Evolutionary conservation across 2,329 filamentous ascomycete species (phyloP), one percentile per base, ranked within the genome.

Genomic region (Cladophialophora psammophila): DNA sequence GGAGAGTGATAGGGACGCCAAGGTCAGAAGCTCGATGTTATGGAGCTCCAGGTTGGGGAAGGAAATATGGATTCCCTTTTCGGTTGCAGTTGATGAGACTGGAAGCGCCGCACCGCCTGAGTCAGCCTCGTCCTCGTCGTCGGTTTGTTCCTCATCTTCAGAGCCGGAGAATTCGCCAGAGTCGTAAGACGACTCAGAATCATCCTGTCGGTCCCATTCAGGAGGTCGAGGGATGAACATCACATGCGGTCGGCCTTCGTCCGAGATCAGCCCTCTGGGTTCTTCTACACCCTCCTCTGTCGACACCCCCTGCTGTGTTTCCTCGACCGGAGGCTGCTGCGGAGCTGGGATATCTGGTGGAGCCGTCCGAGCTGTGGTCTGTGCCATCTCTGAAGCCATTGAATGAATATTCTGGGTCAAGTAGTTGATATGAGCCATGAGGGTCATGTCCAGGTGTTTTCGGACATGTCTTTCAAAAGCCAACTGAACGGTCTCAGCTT

Each of bases 41-140:
- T 92, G 86, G 1, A 96, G 85, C 73, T 94, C 91, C 65, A 95
- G 81, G 32, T 86, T 88, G 0, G 93, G 92, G 72, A 95, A 93
- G 0, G 90, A 92, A 7, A 96, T 83, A 62, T 91, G 87, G n/a
- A 92, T 90, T 31, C 92, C 92, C 31, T 64, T 68, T 34, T 71
- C 71, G 6, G 64, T 31, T 9, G 64, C 61, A n/a, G 75, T 61
- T 35, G 72, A 57, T 15, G 63, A 40, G 38, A 60, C 70, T 38
- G 76, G 75, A n/a, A 80, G 72, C 45, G 73, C 74, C 2, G 75
- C 78, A 42, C 78, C 81, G 3, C 79, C 78, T 71, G 78, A 78
- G 3, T 79, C 81, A 2, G 78, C 78, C 70, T 78, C 78, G 2
- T 78, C 76, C 18, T 60, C 66, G 4, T 60, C 67, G 5, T 69